These are phyloP conservation scores for Trifolium subterraneum DNA, from an alignment of 306 rosid genomes.

Conservation along the genomic window DNA sequence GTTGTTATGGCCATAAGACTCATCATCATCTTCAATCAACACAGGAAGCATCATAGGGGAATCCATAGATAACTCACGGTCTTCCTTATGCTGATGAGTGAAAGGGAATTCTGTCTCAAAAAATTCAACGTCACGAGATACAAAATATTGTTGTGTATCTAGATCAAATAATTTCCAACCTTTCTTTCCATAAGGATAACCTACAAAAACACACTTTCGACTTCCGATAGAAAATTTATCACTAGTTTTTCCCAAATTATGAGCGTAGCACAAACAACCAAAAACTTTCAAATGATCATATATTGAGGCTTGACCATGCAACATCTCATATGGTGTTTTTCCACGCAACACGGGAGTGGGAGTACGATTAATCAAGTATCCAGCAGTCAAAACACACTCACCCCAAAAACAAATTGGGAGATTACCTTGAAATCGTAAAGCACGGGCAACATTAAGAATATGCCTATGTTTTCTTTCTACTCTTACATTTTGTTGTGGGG, in stretches of 20 bases:
- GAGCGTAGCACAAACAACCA: background rate
- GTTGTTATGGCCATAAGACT: no score
- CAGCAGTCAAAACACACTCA: background rate
- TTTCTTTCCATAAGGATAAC: slow-evolving; percentile 4
- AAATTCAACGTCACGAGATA: background rate
- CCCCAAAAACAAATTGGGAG: background rate
- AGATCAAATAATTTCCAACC: slow-evolving; percentile 1
- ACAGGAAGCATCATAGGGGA: no score
- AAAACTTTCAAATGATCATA: background rate
- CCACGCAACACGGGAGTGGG: background rate
- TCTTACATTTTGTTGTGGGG: background rate
- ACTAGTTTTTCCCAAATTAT: background rate
- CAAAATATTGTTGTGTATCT: background rate
- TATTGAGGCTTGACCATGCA: background rate
- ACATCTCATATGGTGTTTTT: background rate
- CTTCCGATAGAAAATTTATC: background rate
- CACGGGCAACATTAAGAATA: background rate
- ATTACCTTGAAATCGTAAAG: background rate
- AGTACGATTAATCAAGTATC: background rate
- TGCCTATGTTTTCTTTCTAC: background rate
- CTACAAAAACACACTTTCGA: background rate
- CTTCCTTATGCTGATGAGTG: no score
- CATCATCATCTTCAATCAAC: no score
- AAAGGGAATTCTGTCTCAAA: background rate
- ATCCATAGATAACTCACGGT: no score